These are phyloP conservation scores for Tricholoma bakamatsutake DNA, from an alignment of 768 basidiomycete species.

Conservation along the genomic window DNA sequence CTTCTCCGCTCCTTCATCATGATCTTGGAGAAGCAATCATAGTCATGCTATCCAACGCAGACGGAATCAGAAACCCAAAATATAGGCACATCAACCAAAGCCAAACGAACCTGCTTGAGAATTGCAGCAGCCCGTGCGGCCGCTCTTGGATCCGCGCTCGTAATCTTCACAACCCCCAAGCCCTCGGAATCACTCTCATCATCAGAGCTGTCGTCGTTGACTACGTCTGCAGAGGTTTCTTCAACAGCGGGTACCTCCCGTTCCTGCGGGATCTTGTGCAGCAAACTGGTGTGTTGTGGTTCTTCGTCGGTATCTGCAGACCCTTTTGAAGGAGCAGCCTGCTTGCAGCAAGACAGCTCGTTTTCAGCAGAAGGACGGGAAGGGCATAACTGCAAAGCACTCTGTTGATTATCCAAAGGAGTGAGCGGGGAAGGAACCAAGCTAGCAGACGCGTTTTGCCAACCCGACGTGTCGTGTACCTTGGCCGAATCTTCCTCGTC, in stretches of 20 bases:
- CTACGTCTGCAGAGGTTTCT: constrained; percentile 1
- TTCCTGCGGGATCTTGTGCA: neutral
- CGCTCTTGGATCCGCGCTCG: constrained; percentile 76
- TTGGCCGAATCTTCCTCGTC: constrained; percentile 1
- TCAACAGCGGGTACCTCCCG: too few relatives aligned
- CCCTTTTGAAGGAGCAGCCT: too few relatives aligned
- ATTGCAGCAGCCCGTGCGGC: constrained; percentile 94
- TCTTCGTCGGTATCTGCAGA: neutral
- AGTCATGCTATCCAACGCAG: constrained; percentile 57
- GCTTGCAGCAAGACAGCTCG: neutral
- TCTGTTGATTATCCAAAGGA: neutral
- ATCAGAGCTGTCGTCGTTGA: constrained; percentile 24
- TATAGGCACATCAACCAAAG: neutral
- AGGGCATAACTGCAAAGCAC: neutral
- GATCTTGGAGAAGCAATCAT: constrained; percentile 69
- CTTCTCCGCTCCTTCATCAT: constrained; percentile 26
- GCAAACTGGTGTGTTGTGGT: too few relatives aligned
- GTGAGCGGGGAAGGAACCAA: neutral
- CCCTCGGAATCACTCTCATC: constrained; percentile 35
- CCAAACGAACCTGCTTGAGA: constrained; percentile 65
- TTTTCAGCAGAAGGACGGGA: neutral
- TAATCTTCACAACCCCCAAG: constrained; percentile 72
- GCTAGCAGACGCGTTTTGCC: neutral
- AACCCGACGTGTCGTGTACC: neutral
- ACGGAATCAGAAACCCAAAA: constrained; percentile 1